phyloP scores from a whole-genome alignment of 768 basidiomycete species.

The Hortiboletus flavorubellus region DNA sequence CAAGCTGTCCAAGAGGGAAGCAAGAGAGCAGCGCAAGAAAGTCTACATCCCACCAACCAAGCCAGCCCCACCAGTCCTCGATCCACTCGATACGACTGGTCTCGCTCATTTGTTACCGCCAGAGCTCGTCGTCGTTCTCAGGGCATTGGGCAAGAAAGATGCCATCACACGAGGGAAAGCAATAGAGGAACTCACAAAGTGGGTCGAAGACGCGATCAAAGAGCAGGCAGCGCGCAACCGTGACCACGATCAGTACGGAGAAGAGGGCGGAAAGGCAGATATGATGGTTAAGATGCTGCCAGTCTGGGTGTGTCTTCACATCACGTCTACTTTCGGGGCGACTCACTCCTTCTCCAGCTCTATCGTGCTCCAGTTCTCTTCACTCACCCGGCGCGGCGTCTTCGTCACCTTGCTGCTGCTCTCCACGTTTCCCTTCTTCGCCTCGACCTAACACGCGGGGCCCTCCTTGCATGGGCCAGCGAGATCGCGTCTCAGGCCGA shows the following conservation, averaged over 20 bases:
- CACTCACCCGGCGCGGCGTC: constrained; percentile 73
- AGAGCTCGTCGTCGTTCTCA: constrained; percentile 77
- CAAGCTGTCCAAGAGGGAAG: constrained; percentile 40
- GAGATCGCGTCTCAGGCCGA: constrained; percentile 49
- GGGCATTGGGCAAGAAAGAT: constrained; percentile 87
- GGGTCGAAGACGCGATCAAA: constrained; percentile 54
- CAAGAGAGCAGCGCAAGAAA: constrained; percentile 77
- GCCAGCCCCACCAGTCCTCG: constrained; percentile 66
- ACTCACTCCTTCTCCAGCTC: constrained; percentile 44
- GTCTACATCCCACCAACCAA: constrained; percentile 85
- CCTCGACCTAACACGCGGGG: constrained; percentile 45
- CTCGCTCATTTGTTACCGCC: constrained; percentile 71
- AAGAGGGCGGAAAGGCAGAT: constrained; percentile 16
- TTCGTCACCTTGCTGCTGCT: constrained; percentile 57
- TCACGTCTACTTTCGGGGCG: background rate
- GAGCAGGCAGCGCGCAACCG: constrained; percentile 40
- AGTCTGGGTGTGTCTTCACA: constrained; percentile 72
- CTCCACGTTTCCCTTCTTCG: constrained; percentile 66
- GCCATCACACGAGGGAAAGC: constrained; percentile 79
- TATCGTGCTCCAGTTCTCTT: constrained; percentile 85
- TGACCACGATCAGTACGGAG: constrained; percentile 7
- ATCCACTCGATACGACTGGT: constrained; percentile 85
- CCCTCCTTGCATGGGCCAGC: constrained; percentile 48
- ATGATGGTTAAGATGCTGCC: constrained; percentile 64
- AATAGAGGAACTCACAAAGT: constrained; percentile 74